Base-by-base conservation (phyloP, 2,329 filamentous ascomycete species). In the Cryphonectria japonica region DNA sequence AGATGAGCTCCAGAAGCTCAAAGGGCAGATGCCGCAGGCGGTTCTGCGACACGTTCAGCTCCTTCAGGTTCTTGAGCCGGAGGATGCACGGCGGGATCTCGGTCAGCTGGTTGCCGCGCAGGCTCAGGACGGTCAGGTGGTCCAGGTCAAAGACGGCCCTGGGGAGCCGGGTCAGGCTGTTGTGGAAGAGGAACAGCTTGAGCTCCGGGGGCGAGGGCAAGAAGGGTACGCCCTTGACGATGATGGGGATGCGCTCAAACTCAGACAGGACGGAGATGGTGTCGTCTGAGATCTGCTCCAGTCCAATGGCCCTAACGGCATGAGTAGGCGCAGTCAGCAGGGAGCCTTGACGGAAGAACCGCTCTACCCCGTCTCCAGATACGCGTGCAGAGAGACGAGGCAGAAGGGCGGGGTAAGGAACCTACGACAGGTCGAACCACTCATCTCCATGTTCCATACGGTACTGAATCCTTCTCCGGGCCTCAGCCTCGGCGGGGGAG, bases 11-110 rank as follows among this genome's bases (percentile, higher is more conserved):
- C 0, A 93, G 81, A 0, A 93, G 80, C 76, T 92, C 90, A 69
- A 83, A 86, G 0, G 92, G 92, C 0, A 94, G 82, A 72, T 82
- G 86, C 8, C 83, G 83, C 14, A 94, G 81, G 6, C 81, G 79
- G 73, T 93, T 93, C 68, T 91, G 86, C 0, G 89, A 87, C 11
- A 94, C 75, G 74, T 93, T 93, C 54, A 94, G 85, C 66, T 88
- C 85, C 66, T 82, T 81, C 4, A 94, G 83, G 71, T 88, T 89
- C 5, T 77, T 78, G 8, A 93, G 82, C 43, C 86, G 86, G 32
- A 82, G 83, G 65, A 93, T 88, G 3, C 84, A 83, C 0, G 88
- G 82, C 0, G 92, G 89, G 2, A 94, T 80, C 75, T 91, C 86
- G 0, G 80, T 81, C 19, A 94, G 83, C 34, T 84, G 78, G 75